Percentiles rank a stretch among this genome's conserved stretches.
phyloP scores from a whole-genome alignment of 2,329 filamentous ascomycete genomes.

The Fusarium nelsonii region DNA sequence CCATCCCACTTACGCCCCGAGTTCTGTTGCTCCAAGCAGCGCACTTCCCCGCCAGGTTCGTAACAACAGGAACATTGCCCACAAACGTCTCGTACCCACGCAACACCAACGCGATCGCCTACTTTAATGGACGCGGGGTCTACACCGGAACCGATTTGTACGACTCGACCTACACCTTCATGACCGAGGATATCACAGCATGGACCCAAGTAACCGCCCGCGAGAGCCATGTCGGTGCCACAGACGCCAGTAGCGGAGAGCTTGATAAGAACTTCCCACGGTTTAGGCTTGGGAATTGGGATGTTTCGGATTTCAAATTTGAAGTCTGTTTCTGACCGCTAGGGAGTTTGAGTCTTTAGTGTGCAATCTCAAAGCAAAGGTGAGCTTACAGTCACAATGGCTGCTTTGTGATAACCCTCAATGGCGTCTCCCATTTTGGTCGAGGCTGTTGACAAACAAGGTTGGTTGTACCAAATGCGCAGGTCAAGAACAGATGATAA shows the following conservation, averaged over 20 bases:
- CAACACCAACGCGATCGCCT: constrained; percentile 24
- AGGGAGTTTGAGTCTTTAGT: neutral
- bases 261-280: constrained; percentile 35
- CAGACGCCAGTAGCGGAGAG: constrained; percentile 35
- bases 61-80: constrained; percentile 53
- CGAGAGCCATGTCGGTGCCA: constrained; percentile 39
- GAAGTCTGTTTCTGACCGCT: constrained; percentile 11
- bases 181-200: constrained; percentile 36
- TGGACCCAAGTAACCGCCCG: constrained; percentile 33
- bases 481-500: too few species aligned
- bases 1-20: constrained; percentile 54
- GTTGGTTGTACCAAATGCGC: too few species aligned
- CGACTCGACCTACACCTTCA: constrained; percentile 36
- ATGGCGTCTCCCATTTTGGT: neutral
- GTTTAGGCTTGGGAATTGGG: constrained; percentile 7
- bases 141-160: constrained; percentile 16
- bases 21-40: constrained; percentile 52
- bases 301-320: constrained; percentile 13
- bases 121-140: constrained; percentile 1
- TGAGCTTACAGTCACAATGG: neutral
- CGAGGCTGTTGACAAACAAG: too few species aligned
- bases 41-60: constrained; percentile 51
- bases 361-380: too few species aligned
- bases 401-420: neutral
- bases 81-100: constrained; percentile 49